Evolutionary conservation across 306 rosid species (phyloP).

Genomic region (Trifolium repens): DNA sequence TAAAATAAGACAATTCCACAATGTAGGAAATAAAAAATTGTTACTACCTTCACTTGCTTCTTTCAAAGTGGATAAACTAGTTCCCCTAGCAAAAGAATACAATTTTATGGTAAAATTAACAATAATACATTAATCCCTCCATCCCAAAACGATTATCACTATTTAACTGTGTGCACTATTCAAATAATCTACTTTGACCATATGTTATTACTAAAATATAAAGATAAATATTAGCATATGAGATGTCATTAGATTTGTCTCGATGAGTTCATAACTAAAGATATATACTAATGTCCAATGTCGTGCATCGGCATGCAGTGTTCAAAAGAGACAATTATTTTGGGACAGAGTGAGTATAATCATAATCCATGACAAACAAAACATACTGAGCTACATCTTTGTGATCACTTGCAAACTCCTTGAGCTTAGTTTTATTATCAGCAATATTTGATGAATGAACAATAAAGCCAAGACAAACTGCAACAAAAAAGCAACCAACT

Average conservation of each 20-base stretch:
- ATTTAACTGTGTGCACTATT: too few relatives aligned
- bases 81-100: constrained; percentile 50
- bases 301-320: too few relatives aligned
- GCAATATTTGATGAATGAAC: constrained; percentile 87
- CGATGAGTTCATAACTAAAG: too few relatives aligned
- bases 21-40: background rate
- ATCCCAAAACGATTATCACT: too few relatives aligned
- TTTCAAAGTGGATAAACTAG: constrained; percentile 30
- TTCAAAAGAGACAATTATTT: too few relatives aligned
- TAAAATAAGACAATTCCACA: background rate
- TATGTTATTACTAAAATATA: too few relatives aligned
- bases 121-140: too few relatives aligned
- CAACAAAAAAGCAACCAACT: constrained; percentile 87
- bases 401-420: constrained; percentile 38
- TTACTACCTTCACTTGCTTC: constrained; percentile 51
- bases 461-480: constrained; percentile 83
- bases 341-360: too few relatives aligned
- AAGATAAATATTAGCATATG: too few relatives aligned
- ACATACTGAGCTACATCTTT: constrained; percentile 37
- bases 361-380: background rate
- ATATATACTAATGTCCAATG: too few relatives aligned
- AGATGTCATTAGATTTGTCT: too few relatives aligned
- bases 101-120: constrained; percentile 32
- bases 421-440: constrained; percentile 78
- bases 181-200: too few relatives aligned